Base-by-base conservation (phyloP, 129 eudicot genomes). In the Pseudognaphalium luteoalbum region DNA sequence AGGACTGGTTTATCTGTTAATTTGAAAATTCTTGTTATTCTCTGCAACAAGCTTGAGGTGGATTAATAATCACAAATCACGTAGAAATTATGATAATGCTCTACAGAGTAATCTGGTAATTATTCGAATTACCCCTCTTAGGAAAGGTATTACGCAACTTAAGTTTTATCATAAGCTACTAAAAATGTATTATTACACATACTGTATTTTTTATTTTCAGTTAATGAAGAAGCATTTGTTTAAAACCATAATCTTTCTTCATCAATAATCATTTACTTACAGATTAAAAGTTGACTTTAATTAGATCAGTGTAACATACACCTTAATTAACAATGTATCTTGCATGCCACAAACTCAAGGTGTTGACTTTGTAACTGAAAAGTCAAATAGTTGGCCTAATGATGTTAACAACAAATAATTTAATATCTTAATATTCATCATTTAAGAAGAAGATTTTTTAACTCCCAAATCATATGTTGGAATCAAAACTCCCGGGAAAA, bases 391-490 rank as follows among this genome's bases (percentile, higher is more conserved):
- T 59, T 78, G 64, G 71, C 71, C 59, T 35, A 44, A 60, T 78
- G 10, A 70, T 70, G 75, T 57, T 56, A 32, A 29, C 68, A 80
- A 56, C 83, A 80, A 73, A 54, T 66, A 35, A 54, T 25, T 66
- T 25, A 66, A 42, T 28, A 32, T 66, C 51, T 15, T 54, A 42
- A 66, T 80, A 80, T 80, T 64, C 52, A 59, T 15, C 17, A 66
- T 66, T 80, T 80, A 76, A 80, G 66, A 8, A 6, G 63, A 74
- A 66, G 83, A 80, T 80, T 73, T 73, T 41, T 7, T 80, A 80
- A 80, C 83, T 75, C 75, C 83, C 79, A 68, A 74, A 80, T 73
- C 77, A 80, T 39, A 39, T 12, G 41, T 32, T 54, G 15, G 57
- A 65, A 52, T 64, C 64, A 25, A 41, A 41, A 37, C 73, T 17